Evolutionary conservation across 495 filamentous ascomycete genomes (phyloP).

Genomic region (Penicillium cosmopolitanum): DNA sequence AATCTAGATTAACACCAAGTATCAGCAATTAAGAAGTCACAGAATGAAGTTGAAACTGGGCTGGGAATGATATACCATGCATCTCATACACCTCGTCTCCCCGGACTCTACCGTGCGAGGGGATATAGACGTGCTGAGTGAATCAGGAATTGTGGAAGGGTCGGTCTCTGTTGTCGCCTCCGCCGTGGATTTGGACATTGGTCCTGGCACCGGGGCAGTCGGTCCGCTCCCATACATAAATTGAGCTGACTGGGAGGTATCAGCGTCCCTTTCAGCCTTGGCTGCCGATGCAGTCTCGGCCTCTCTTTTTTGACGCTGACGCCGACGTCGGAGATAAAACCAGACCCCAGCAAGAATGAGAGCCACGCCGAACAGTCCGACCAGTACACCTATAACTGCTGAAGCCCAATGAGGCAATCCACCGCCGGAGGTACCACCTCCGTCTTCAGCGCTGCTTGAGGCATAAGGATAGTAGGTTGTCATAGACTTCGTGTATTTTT

Average conservation of each 20-base stretch:
- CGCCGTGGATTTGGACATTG: conserved; percentile 18
- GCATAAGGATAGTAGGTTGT: conserved; percentile 64
- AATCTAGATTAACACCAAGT: conserved; percentile 13
- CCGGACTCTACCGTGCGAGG: conserved; percentile 28
- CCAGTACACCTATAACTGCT: conserved; percentile 67
- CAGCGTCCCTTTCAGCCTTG: conserved; percentile 1
- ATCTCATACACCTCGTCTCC: conserved; percentile 28
- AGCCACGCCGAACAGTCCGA: conserved; percentile 63
- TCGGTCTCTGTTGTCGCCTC: conserved; percentile 7
- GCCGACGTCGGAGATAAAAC: conserved; percentile 57
- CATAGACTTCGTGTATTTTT: conserved; percentile 60
- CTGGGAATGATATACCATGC: conserved; percentile 17
- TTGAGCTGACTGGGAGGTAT: not conserved
- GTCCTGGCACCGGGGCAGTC: conserved; percentile 15
- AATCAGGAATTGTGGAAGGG: conserved; percentile 22
- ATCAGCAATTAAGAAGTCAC: not conserved
- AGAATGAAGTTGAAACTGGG: not conserved
- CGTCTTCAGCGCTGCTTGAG: conserved; percentile 10
- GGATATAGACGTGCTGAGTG: conserved; percentile 17
- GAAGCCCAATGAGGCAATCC: conserved; percentile 62
- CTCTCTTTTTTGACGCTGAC: not conserved
- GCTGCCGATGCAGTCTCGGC: not conserved
- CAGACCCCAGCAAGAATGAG: conserved; percentile 57
- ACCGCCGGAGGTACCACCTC: conserved; percentile 13
- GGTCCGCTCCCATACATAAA: conserved; percentile 21